Evolutionary conservation across 2,329 filamentous ascomycete genomes (phyloP).

Genomic region (Paraphaeosphaeria sporulosa): DNA sequence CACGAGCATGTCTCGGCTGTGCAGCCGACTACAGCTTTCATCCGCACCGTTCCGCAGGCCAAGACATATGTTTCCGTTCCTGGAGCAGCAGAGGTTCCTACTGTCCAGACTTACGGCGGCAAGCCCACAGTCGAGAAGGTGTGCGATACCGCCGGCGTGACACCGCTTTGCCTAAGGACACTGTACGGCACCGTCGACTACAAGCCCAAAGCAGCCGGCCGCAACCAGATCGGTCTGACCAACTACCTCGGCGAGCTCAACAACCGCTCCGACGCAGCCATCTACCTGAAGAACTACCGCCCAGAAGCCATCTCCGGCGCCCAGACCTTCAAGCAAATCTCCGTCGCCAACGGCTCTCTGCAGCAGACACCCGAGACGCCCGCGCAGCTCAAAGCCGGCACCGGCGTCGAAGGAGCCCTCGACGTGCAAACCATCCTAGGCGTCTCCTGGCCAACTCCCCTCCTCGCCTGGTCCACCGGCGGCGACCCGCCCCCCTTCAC

Average conservation of each 20-base stretch:
- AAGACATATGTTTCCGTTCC: conserved; percentile 35
- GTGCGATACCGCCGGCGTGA: conserved; percentile 62
- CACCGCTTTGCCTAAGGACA: conserved; percentile 61
- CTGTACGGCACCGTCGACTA: conserved; percentile 65
- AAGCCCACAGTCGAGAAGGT: conserved; percentile 46
- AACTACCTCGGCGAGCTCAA: conserved; percentile 60
- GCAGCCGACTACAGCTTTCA: conserved; percentile 68
- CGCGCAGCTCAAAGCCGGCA: conserved; percentile 34
- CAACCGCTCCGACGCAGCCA: conserved; percentile 63
- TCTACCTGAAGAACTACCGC: conserved; percentile 64
- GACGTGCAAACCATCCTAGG: conserved; percentile 69
- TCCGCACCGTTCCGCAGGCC: conserved; percentile 33
- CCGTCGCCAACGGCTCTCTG: conserved; percentile 64
- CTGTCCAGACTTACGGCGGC: conserved; percentile 27
- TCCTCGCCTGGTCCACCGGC: conserved; percentile 67
- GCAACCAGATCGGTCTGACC: conserved; percentile 57
- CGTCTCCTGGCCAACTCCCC: conserved; percentile 62
- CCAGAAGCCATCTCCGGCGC: conserved; percentile 57
- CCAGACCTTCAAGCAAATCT: conserved; percentile 64
- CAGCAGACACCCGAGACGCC: conserved; percentile 53
- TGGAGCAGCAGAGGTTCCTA: not conserved
- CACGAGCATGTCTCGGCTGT: conserved; percentile 67
- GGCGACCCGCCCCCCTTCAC: conserved; percentile 62
- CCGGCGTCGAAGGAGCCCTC: conserved; percentile 67
- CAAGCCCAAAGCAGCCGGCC: conserved; percentile 51